Base-by-base conservation (phyloP, 306 rosid genomes). In the Quercus suber region DNA sequence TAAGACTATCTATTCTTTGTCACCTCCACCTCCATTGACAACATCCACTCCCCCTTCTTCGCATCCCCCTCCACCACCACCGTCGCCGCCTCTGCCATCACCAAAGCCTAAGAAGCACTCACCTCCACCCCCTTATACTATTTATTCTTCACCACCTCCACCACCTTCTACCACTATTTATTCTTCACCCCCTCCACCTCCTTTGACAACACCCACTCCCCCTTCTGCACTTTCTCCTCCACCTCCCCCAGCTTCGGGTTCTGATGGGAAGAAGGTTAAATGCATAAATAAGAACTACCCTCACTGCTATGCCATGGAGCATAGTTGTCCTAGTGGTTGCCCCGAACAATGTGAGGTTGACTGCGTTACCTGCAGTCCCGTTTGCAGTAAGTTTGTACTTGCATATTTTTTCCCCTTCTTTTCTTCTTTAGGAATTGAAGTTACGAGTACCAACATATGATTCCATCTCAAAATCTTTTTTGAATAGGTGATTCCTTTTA, bases 361-460 rank as follows among this genome's bases (percentile, higher is more conserved):
- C 72, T 83, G 84, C 51, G 76, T 56, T 4, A 83, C 78, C 19
- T 83, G 87, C 41, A 79, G 83, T 41, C 87, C 87, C 14, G 78
- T 83, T 79, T 83, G 87, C 21, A 63, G 87, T 83, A 56, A 76
- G 78, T 64, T 74, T 51, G 19, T 20, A 33, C 45, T 8, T 37
- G 3, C 11, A 37, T 0, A 11, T 0, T 37, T 7, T 7, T 3
- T 12, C 73, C 79, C 4, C 51, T 35, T 67, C 72, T 33, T 33
- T 23, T 33, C 1, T 67, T 67, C 25, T 67, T 67, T 21, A n/a
- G 51, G 52, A 65, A 33, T 67, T 74, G 9, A 35, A 60, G 4
- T 4, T 15, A 6, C 11, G 2, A 37, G 11, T 37, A 69, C 20
- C 55, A 18, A 20, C 12, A 13, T 20, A 7, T 69, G 17, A 11